These are phyloP conservation scores for Pseudogymnoascus sp. DNA, from an alignment of 2,329 filamentous ascomycete genomes.

Conservation along the genomic window DNA sequence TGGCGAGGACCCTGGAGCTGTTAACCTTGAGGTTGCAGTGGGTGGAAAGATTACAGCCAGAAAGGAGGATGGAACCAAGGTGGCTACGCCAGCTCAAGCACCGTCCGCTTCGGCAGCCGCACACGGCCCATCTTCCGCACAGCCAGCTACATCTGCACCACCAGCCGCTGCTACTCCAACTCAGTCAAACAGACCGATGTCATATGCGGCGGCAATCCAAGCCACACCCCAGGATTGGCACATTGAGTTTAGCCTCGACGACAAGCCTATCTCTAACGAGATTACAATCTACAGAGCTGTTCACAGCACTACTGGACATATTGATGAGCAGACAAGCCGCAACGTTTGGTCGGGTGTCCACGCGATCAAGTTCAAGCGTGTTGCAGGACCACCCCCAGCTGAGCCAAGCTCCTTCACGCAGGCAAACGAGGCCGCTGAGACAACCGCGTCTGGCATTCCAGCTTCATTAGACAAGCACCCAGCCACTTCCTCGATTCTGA, in stretches of 20 bases:
- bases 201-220: constrained; percentile 78
- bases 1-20: constrained; percentile 74
- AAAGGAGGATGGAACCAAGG: constrained; percentile 81
- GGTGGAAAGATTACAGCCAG: constrained; percentile 83
- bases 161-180: constrained; percentile 34
- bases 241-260: constrained; percentile 86
- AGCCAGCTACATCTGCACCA: constrained; percentile 26
- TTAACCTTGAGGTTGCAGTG: constrained; percentile 82
- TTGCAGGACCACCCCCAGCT: constrained; percentile 69
- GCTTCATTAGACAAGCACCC: constrained; percentile 75
- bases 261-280: constrained; percentile 75
- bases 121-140: constrained; percentile 33
- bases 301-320: constrained; percentile 47
- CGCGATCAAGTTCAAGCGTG: constrained; percentile 82
- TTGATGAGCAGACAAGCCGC: constrained; percentile 59
- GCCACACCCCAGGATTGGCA: constrained; percentile 88
- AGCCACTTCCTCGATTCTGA: constrained; percentile 77
- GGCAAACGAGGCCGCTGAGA: constrained; percentile 40
- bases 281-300: constrained; percentile 95
- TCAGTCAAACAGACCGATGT: constrained; percentile 55
- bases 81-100: constrained; percentile 68
- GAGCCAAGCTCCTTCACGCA: constrained; percentile 57
- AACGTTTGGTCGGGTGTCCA: constrained; percentile 88
- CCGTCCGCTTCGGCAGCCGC: constrained; percentile 35
- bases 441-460: constrained; percentile 56